These are phyloP conservation scores for Xerocomus spinulosus DNA, from an alignment of 768 basidiomycete genomes.

Conservation along the genomic window DNA sequence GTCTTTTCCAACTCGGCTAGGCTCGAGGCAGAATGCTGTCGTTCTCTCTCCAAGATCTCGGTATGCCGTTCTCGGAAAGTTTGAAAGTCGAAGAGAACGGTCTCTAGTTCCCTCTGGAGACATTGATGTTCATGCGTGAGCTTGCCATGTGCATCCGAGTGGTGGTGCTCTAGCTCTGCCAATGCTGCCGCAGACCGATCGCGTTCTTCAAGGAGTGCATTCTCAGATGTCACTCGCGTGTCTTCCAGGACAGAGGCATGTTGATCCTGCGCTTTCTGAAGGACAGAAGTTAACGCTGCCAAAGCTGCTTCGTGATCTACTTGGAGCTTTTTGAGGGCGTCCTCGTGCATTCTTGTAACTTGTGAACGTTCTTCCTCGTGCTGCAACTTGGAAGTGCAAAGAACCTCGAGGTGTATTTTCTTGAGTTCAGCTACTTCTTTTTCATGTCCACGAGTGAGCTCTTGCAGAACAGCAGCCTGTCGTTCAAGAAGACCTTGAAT, in stretches of 20 bases:
- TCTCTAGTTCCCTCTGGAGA: constrained; percentile 52
- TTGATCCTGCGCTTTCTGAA: constrained; percentile 36
- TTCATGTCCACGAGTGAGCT: constrained; percentile 53
- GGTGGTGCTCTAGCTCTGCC: constrained; percentile 47
- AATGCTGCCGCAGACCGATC: constrained; percentile 40
- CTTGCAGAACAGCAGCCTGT: constrained; percentile 50
- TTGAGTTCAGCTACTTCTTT: constrained; percentile 50
- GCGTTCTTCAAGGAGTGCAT: constrained; percentile 43
- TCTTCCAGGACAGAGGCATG: constrained; percentile 37
- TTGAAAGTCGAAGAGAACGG: constrained; percentile 43
- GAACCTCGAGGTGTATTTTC: constrained; percentile 40
- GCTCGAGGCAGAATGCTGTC: constrained; percentile 20
- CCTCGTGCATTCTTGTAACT: constrained; percentile 40
- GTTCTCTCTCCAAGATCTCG: constrained; percentile 25
- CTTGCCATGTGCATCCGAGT: constrained; percentile 45
- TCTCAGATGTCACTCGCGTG: constrained; percentile 30
- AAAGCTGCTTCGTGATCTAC: constrained; percentile 48
- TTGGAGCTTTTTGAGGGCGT: constrained; percentile 37
- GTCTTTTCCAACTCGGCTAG: constrained; percentile 16
- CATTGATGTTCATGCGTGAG: constrained; percentile 34
- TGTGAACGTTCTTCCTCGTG: constrained; percentile 35
- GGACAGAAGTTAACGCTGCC: constrained; percentile 35
- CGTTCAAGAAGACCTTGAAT: constrained; percentile 48
- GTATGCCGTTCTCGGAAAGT: constrained; percentile 20
- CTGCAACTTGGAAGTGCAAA: constrained; percentile 29